Base-by-base conservation (phyloP, 1,284 basidiomycete genomes). In the Pseudozyma sp. region DNA sequence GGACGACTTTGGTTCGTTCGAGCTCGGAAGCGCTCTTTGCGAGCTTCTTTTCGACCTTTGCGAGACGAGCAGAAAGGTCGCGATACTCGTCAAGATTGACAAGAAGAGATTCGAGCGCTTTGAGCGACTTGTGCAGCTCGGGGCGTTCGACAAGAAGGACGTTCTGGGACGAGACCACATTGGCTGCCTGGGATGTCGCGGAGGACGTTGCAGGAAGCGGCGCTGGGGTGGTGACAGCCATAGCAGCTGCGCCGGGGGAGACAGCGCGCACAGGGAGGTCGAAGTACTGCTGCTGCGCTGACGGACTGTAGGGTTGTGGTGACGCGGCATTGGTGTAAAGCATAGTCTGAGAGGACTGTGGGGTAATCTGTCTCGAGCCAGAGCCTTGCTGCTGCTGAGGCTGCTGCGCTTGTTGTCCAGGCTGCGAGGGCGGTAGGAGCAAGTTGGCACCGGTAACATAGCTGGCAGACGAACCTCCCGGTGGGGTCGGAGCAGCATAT, bases 51-150 rank as follows among this genome's bases (percentile, higher is more conserved):
- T 85, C 79, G 47, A 77, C 75, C 47, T 83, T 85, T 39, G 83
- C 78, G 14, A 84, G 45, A 25, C 64, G 70, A 13, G 60, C 62
- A 10, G 67, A 52, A 36, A 85, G 66, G 19, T 83, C 81, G 38
- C 83, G 63, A 49, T 84, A 84, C 54, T 85, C 83, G 68, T 85
- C 83, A 34, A 85, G 62, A 16, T 72, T 70, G 65, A 81, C 80
- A 31, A 85, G 72, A 10, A 85, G 66, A 12, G 64, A 59, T 54
- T 84, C 83, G 50, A 85, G 59, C 12, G 75, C 61, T 54, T 78
- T 83, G 45, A 85, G 75, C 2, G 70, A 67, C 60, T 83, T 84
- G 70, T 84, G 83, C 12, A 85, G 69, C 14, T 83, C 81, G 18
- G 64, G 58, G 18, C 82, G 68, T 31, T 84, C 83, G 34, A 85